A percentile compares a stretch with the other conserved stretches of the same genome.
phyloP scores from a whole-genome alignment of 2,329 filamentous ascomycete genomes.

The Aspergillus neotritici region DNA sequence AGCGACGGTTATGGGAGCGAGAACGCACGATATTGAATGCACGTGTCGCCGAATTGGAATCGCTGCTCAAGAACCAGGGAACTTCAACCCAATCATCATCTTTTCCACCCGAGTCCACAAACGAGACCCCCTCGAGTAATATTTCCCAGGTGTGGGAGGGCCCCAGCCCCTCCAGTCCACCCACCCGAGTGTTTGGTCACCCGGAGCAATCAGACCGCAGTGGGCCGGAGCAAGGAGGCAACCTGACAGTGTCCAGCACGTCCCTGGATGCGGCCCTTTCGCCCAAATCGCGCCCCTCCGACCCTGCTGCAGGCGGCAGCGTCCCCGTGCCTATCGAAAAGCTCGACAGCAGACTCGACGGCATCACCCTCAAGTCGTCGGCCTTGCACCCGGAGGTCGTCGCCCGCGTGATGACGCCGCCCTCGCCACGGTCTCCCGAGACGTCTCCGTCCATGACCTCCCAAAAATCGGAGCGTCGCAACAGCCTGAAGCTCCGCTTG shows the following conservation, averaged over 20 bases:
- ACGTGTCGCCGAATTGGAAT: constrained; percentile 40
- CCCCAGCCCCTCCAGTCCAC: constrained; percentile 34
- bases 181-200: constrained; percentile 42
- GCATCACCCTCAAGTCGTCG: constrained; percentile 44
- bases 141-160: constrained; percentile 41
- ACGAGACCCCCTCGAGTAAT: constrained; percentile 4
- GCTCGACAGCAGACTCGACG: constrained; percentile 42
- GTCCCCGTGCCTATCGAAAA: constrained; percentile 43
- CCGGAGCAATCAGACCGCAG: constrained; percentile 22
- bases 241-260: constrained; percentile 15
- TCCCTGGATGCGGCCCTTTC: constrained; percentile 40
- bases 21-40: constrained; percentile 39
- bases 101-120: constrained; percentile 7
- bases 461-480: constrained; percentile 25
- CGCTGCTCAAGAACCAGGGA: constrained; percentile 20
- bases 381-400: constrained; percentile 40
- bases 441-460: constrained; percentile 22
- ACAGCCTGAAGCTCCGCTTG: constrained; percentile 30
- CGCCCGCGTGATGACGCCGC: constrained; percentile 40
- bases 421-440: constrained; percentile 28
- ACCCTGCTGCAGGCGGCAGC: constrained; percentile 25
- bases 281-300: constrained; percentile 30
- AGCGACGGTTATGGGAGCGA: constrained; percentile 41
- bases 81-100: constrained; percentile 11
- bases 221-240: constrained; percentile 25